Evolutionary conservation across 495 filamentous ascomycete genomes (phyloP).

Genomic region (Clohesyomyces aquaticus): DNA sequence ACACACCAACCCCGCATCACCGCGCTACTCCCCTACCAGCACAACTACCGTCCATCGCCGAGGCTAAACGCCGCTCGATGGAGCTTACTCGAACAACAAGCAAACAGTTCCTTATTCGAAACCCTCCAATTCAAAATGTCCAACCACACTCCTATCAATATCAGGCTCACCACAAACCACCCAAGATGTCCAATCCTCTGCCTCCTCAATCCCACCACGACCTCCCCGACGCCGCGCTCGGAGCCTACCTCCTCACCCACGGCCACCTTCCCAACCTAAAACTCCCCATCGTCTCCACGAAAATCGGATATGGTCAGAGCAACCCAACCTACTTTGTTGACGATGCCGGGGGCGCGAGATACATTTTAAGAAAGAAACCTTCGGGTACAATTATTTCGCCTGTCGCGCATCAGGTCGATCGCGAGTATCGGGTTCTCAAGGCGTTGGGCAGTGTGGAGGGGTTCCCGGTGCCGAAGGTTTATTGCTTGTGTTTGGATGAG

Average conservation of each 20-base stretch:
- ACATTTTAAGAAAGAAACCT: constrained; percentile 37
- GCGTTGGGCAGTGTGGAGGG: constrained; percentile 31
- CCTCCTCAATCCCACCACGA: constrained; percentile 22
- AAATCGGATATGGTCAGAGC: constrained; percentile 40
- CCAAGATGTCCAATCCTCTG: constrained; percentile 4
- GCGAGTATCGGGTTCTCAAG: constrained; percentile 33
- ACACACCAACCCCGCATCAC: constrained; percentile 16
- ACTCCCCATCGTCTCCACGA: constrained; percentile 32
- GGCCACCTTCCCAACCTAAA: constrained; percentile 19
- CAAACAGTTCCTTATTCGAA: neutral
- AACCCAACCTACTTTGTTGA: constrained; percentile 40
- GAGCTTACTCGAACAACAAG: constrained; percentile 22
- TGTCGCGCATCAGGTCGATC: constrained; percentile 37
- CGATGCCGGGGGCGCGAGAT: constrained; percentile 27
- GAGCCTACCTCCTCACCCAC: constrained; percentile 18
- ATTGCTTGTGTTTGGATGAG: constrained; percentile 29
- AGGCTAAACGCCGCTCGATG: constrained; percentile 18
- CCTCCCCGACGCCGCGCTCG: constrained; percentile 30
- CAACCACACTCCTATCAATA: neutral
- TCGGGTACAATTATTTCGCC: constrained; percentile 34
- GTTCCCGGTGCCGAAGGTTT: constrained; percentile 38
- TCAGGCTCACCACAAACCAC: neutral
- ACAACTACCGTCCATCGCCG: constrained; percentile 5
- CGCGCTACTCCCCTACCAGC: neutral
- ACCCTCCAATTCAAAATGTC: constrained; percentile 4